These are phyloP conservation scores for Colletotrichum sublineola DNA, from an alignment of 2,329 filamentous ascomycete genomes.

Conservation along the genomic window DNA sequence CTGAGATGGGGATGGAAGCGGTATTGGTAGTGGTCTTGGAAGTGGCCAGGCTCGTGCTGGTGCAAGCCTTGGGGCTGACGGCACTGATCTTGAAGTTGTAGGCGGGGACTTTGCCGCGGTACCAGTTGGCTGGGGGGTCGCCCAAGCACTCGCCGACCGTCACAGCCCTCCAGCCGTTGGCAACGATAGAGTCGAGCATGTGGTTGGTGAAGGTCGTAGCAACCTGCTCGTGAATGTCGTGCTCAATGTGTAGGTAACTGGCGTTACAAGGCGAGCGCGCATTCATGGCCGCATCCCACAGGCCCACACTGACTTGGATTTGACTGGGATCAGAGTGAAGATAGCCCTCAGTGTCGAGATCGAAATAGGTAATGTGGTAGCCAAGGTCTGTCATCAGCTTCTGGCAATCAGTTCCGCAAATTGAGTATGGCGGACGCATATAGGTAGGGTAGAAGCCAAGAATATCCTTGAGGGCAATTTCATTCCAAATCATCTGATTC, in stretches of 20 bases:
- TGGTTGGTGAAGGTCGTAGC: constrained; percentile 58
- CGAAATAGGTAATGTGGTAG: constrained; percentile 37
- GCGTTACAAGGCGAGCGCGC: constrained; percentile 48
- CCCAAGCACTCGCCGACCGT: constrained; percentile 62
- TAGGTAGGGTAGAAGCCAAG: constrained; percentile 62
- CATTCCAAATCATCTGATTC: constrained; percentile 59
- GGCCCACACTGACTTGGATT: constrained; percentile 50
- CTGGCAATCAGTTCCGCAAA: constrained; percentile 44
- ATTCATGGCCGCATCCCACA: constrained; percentile 51
- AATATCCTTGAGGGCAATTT: constrained; percentile 59
- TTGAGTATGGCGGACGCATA: constrained; percentile 51
- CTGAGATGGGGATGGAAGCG: constrained; percentile 16
- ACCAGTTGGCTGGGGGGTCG: constrained; percentile 61
- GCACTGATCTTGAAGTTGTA: constrained; percentile 44
- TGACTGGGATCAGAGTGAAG: constrained; percentile 27
- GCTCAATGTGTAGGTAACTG: constrained; percentile 49
- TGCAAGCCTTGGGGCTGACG: constrained; percentile 19
- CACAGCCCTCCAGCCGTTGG: constrained; percentile 51
- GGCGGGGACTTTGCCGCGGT: constrained; percentile 50
- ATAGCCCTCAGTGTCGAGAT: constrained; percentile 50
- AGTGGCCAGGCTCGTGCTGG: constrained; percentile 32
- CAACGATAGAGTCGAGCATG: constrained; percentile 39
- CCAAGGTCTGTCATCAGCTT: constrained; percentile 36
- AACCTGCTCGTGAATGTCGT: constrained; percentile 60
- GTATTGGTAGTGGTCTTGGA: constrained; percentile 32